These are phyloP conservation scores for Serendipita sp. DNA, from an alignment of 768 basidiomycete species.

Conservation along the genomic window DNA sequence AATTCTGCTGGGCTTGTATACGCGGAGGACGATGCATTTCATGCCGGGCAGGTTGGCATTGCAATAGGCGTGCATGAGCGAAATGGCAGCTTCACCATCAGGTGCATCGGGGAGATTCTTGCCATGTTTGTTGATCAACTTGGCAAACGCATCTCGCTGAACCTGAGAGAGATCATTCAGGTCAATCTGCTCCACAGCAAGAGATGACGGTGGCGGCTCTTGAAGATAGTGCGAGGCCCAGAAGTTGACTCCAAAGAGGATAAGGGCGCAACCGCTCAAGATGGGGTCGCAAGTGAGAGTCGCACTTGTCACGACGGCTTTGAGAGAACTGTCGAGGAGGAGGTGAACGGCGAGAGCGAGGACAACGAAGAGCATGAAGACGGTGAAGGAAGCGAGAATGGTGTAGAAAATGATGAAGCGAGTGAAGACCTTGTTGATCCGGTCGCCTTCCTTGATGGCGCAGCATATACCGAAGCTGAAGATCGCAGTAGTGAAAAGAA, in stretches of 20 bases:
- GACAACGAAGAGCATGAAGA: background rate
- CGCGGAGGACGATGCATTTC: conserved; percentile 3
- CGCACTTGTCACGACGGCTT: background rate
- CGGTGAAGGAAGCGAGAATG: conserved; percentile 5
- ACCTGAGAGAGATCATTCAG: background rate
- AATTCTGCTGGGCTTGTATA: background rate
- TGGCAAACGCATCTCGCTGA: conserved; percentile 6
- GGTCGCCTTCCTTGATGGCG: background rate
- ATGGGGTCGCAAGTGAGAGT: conserved; percentile 5
- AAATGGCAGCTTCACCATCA: conserved; percentile 1
- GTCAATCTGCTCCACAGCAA: conserved; percentile 1
- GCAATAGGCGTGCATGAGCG: background rate
- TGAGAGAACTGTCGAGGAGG: conserved; percentile 1
- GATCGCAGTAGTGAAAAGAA: background rate
- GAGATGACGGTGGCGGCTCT: conserved; percentile 2
- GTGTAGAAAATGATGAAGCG: conserved; percentile 6
- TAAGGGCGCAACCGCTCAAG: conserved; percentile 1
- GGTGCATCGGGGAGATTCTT: conserved; percentile 5
- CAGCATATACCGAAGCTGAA: conserved; percentile 6
- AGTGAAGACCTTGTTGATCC: conserved; percentile 6
- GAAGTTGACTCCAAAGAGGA: conserved; percentile 4
- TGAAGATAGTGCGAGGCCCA: background rate
- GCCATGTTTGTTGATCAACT: conserved; percentile 3
- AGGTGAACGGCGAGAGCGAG: conserved; percentile 1
- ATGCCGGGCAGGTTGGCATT: conserved; percentile 2